Percentiles rank a stretch among this genome's conserved stretches.
These are phyloP conservation scores for Mucor velutinosus DNA, from an alignment of 371 early-diverging fungal species.

Conservation along the genomic window DNA sequence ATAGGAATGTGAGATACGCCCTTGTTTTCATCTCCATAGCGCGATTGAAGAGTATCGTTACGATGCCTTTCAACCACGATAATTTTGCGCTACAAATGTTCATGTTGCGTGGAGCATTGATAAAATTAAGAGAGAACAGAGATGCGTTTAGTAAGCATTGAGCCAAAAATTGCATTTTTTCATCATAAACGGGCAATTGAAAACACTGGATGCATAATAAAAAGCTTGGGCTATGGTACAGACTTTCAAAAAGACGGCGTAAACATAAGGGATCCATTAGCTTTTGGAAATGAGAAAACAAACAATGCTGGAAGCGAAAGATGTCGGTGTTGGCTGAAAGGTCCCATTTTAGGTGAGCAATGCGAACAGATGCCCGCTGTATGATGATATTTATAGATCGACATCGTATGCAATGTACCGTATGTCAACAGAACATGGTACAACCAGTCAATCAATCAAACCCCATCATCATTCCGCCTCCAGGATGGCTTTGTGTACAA, in stretches of 20 bases:
- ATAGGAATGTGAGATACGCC: too few relatives aligned
- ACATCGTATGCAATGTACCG: background rate
- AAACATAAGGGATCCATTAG: background rate
- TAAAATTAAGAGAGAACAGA: too few relatives aligned
- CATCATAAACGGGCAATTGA: background rate
- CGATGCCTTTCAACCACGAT: too few relatives aligned
- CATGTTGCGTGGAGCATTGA: too few relatives aligned
- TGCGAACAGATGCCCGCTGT: background rate
- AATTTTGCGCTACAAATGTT: too few relatives aligned
- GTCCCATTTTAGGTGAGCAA: background rate
- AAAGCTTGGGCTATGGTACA: background rate
- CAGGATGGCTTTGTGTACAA: background rate
- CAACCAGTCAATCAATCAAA: background rate
- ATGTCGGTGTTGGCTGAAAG: background rate
- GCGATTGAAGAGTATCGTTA: too few relatives aligned
- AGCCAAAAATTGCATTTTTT: background rate
- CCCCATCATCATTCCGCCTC: background rate
- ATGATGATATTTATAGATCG: background rate
- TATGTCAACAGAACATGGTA: background rate
- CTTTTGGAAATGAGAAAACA: background rate
- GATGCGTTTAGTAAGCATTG: too few relatives aligned
- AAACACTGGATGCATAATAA: background rate
- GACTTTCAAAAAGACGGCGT: background rate
- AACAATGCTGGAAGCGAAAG: background rate
- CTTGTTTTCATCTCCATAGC: too few relatives aligned